Evolutionary conservation across 1,139 yeast species (phyloP).

Genomic region (Magnusiomyces magnusii): DNA sequence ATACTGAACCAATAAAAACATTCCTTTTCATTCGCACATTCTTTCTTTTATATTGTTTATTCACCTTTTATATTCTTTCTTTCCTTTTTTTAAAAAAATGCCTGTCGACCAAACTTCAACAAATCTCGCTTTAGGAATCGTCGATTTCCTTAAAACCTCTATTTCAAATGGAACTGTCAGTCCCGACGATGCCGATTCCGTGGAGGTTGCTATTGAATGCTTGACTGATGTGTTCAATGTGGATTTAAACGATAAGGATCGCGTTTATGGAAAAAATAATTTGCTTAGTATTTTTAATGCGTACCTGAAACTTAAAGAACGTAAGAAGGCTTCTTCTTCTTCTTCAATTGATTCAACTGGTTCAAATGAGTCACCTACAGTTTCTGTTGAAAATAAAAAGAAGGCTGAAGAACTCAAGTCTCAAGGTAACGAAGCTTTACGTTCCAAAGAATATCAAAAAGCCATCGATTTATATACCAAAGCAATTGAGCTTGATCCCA

Average conservation of each 20-base stretch:
- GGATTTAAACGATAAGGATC: constrained; percentile 37
- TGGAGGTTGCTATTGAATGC: constrained; percentile 93
- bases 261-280: constrained; percentile 43
- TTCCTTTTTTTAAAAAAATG: constrained; percentile 5
- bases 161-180: constrained; percentile 57
- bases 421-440: constrained; percentile 89
- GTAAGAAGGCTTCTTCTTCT: constrained; percentile 3
- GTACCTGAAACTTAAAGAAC: constrained; percentile 22
- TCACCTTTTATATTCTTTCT: not conserved
- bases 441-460: constrained; percentile 56
- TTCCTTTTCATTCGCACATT: too few relatives aligned
- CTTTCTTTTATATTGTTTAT: not conserved
- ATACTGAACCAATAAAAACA: too few relatives aligned
- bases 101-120: constrained; percentile 34
- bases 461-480: constrained; percentile 74
- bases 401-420: constrained; percentile 78
- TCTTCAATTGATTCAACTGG: constrained; percentile 20
- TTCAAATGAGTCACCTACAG: too few relatives aligned
- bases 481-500: constrained; percentile 66
- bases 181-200: constrained; percentile 81
- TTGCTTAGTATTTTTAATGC: constrained; percentile 28
- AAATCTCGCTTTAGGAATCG: constrained; percentile 68
- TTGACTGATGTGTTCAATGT: constrained; percentile 81
- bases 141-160: constrained; percentile 58
- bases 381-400: constrained; percentile 47